A percentile compares a stretch with the other conserved stretches of the same genome.
These are phyloP conservation scores for Monilinia fructicola DNA, from an alignment of 2,329 filamentous ascomycete species.

Conservation along the genomic window DNA sequence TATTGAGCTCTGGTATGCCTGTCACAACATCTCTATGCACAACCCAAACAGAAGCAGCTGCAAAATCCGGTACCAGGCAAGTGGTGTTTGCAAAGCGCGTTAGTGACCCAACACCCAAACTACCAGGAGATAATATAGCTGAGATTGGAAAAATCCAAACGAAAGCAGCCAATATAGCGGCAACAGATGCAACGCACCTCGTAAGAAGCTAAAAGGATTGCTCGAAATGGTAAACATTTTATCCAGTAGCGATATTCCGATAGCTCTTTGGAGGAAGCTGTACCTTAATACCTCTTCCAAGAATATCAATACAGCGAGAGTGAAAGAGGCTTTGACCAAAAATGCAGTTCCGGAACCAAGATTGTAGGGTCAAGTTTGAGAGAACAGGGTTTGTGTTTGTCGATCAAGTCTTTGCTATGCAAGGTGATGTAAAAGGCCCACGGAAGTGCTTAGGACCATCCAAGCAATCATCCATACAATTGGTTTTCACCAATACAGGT, in stretches of 20 bases:
- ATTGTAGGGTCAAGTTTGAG: constrained; percentile 1
- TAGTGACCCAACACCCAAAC: neutral
- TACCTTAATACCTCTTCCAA: constrained; percentile 7
- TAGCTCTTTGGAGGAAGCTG: constrained; percentile 2
- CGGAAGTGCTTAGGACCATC: neutral
- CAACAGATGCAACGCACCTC: neutral
- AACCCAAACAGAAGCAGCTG: neutral
- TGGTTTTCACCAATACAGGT: neutral
- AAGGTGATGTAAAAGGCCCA: constrained; percentile 2
- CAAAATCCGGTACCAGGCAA: neutral
- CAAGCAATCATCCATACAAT: neutral
- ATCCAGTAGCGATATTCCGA: constrained; percentile 7
- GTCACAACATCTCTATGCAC: neutral
- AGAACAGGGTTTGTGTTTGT: too few relatives aligned
- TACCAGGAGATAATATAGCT: constrained; percentile 8
- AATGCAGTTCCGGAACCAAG: constrained; percentile 7
- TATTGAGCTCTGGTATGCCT: constrained; percentile 5
- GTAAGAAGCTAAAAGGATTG: constrained; percentile 2
- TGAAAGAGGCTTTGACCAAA: constrained; percentile 7
- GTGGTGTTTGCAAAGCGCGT: neutral
- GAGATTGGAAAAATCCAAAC: constrained; percentile 7
- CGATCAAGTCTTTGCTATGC: constrained; percentile 1
- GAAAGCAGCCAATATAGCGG: neutral
- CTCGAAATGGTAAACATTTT: constrained; percentile 2
- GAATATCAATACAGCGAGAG: neutral